Base-by-base conservation (phyloP, 768 basidiomycete species). In the Kwoniella shandongensis region DNA sequence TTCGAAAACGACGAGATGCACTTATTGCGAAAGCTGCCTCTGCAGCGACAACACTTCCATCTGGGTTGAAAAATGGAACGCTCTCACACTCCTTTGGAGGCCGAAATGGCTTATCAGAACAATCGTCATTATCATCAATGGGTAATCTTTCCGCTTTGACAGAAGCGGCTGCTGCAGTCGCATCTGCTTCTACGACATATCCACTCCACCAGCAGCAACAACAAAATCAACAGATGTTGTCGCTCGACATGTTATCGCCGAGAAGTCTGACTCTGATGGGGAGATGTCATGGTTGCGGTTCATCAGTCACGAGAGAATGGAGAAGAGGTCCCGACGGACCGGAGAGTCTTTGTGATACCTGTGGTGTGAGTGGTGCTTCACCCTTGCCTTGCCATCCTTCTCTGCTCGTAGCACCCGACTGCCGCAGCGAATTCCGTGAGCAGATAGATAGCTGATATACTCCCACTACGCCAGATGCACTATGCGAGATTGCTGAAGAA, bases 301-400 rank as follows among this genome's bases (percentile, higher is more conserved):
- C 47, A 1, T 39, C 38, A 1, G 58, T 63, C 8, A 66, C 66
- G 15, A 44, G 49, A 7, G 61, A 59, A 46, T 70, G 72, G 72
- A 64, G 68, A 59, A 57, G 39, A 26, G 72, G 72, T 23, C 72
- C 72, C 0, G 67, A 73, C 58, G 72, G 72, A 1, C 67, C 72
- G 13, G 45, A 47, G n/a, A 68, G 63, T 55, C 44, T 73, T 30
- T 73, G 72, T 41, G 52, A 69, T 30, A 50, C 63, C 4, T 73
- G 72, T 41, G 72, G 72, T 13, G 72, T 73, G 49, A 68, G 72
- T 68, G 13, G 30, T 4, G 7, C 3, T 32, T 36, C 32, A 32
- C 6, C 32, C 32, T 32, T 13, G 13, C 6, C 32, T 32, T 13
- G 6, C 32, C 32, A n/a, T n/a, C n/a, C n/a, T n/a, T n/a, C n/a